A percentile compares a stretch with the other conserved stretches of the same genome.
Evolutionary conservation across 2,329 filamentous ascomycete species (phyloP).

Genomic region (Rhexocercosporidium sp.): DNA sequence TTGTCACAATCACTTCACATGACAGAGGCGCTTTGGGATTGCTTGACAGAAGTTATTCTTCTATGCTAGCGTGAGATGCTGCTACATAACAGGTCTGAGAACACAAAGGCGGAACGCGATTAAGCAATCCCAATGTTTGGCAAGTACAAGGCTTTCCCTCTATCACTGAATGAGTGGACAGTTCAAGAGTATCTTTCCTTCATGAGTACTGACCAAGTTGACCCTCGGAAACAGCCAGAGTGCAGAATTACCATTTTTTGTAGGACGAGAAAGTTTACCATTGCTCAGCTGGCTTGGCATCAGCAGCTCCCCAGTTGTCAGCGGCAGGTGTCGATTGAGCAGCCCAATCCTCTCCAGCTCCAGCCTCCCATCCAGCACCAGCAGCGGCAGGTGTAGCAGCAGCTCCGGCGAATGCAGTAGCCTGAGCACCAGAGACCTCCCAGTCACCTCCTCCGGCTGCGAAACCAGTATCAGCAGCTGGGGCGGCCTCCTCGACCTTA

Average conservation of each 20-base stretch:
- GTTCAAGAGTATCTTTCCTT: constrained; percentile 96
- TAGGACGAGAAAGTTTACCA: constrained; percentile 39
- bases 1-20: background rate
- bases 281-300: constrained; percentile 51
- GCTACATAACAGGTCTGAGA: constrained; percentile 18
- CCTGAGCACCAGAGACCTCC: constrained; percentile 64
- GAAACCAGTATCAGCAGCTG: constrained; percentile 80
- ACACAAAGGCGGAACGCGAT: constrained; percentile 57
- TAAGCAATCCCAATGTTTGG: constrained; percentile 79
- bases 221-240: constrained; percentile 43
- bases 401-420: constrained; percentile 57
- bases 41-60: constrained; percentile 14
- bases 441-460: constrained; percentile 72
- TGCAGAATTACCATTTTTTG: constrained; percentile 40
- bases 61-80: constrained; percentile 9
- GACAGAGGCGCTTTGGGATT: constrained; percentile 3
- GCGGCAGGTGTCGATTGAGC: constrained; percentile 49
- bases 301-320: constrained; percentile 52
- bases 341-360: constrained; percentile 54
- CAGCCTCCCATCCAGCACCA: constrained; percentile 65
- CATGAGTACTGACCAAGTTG: constrained; percentile 82
- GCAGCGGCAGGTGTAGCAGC: constrained; percentile 67
- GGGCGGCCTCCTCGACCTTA: constrained; percentile 71
- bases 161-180: constrained; percentile 49
- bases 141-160: constrained; percentile 98